A percentile compares a stretch with the other conserved stretches of the same genome.
Evolutionary conservation across 2,329 filamentous ascomycete genomes (phyloP).

Genomic region (Trichoderma citrinoviride): DNA sequence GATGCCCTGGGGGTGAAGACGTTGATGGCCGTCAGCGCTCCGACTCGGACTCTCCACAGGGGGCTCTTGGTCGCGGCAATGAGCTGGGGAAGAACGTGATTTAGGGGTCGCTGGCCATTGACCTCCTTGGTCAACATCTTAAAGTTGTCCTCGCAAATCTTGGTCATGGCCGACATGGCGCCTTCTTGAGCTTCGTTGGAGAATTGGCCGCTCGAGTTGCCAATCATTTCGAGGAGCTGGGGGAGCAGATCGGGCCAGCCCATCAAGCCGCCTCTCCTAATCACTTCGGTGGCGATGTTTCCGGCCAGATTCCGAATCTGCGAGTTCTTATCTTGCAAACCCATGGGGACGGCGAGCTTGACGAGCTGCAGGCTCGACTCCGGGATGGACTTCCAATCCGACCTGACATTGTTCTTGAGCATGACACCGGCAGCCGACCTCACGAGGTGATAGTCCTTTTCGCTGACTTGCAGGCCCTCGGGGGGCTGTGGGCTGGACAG

Average conservation of each 20-base stretch:
- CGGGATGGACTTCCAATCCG: slow-evolving; percentile 72
- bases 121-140: slow-evolving; percentile 84
- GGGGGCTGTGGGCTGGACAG: slow-evolving; percentile 70
- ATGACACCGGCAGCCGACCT: slow-evolving; percentile 88
- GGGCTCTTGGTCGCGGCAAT: slow-evolving; percentile 79
- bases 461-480: slow-evolving; percentile 56
- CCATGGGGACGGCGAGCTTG: slow-evolving; percentile 72
- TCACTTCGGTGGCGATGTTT: slow-evolving; percentile 89
- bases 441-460: slow-evolving; percentile 67
- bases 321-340: slow-evolving; percentile 74
- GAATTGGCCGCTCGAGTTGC: slow-evolving; percentile 66
- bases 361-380: slow-evolving; percentile 72
- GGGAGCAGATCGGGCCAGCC: slow-evolving; percentile 89
- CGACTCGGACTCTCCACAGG: slow-evolving; percentile 72
- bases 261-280: slow-evolving; percentile 78
- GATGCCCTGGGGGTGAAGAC: slow-evolving; percentile 85
- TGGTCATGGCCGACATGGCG: slow-evolving; percentile 86
- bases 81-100: slow-evolving; percentile 85
- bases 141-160: slow-evolving; percentile 96
- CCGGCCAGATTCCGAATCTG: slow-evolving; percentile 88
- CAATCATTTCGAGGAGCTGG: slow-evolving; percentile 74
- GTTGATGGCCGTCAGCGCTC: slow-evolving; percentile 82
- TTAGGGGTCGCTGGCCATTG: slow-evolving; percentile 81
- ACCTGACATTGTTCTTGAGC: slow-evolving; percentile 89
- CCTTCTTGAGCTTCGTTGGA: slow-evolving; percentile 79